Conservation (phyloP, 202 grass and related monocot species). For the Carex arenaria region DNA sequence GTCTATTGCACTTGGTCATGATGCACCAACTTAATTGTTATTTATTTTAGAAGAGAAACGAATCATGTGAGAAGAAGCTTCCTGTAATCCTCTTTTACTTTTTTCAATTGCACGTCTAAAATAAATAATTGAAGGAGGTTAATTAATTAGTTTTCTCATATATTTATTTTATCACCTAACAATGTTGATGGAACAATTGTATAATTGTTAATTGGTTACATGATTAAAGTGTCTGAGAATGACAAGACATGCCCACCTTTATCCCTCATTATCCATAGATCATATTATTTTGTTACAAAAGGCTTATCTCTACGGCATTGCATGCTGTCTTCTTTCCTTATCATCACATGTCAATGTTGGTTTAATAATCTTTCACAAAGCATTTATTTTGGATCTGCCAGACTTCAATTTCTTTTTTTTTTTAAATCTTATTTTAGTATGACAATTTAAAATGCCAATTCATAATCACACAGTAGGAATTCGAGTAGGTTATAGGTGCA, state of each 20-base stretch:
- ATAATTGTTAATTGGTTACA: conserved; percentile 8
- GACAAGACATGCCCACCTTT: conserved; percentile 24
- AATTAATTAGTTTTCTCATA: neutral
- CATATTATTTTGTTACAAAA: neutral
- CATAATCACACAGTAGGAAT: too few species aligned
- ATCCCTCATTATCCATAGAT: neutral
- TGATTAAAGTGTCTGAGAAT: conserved; percentile 15
- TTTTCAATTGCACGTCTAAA: neutral
- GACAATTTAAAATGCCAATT: too few species aligned
- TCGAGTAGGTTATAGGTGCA: too few species aligned
- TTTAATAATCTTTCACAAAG: neutral
- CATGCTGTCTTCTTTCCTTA: neutral
- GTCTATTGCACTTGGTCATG: neutral
- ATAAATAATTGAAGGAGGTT: neutral
- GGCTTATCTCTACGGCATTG: neutral
- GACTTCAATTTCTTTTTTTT: neutral
- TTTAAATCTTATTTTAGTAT: neutral
- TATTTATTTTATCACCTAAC: neutral
- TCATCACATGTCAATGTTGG: conserved; percentile 16
- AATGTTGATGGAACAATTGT: neutral
- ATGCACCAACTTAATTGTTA: neutral
- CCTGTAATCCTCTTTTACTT: neutral
- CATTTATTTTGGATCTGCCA: conserved; percentile 13
- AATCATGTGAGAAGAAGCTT: conserved; percentile 5
- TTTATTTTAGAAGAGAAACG: neutral